These are phyloP conservation scores for Wickerhamomyces bovis DNA, from an alignment of 805 yeast genomes.

Conservation along the genomic window DNA sequence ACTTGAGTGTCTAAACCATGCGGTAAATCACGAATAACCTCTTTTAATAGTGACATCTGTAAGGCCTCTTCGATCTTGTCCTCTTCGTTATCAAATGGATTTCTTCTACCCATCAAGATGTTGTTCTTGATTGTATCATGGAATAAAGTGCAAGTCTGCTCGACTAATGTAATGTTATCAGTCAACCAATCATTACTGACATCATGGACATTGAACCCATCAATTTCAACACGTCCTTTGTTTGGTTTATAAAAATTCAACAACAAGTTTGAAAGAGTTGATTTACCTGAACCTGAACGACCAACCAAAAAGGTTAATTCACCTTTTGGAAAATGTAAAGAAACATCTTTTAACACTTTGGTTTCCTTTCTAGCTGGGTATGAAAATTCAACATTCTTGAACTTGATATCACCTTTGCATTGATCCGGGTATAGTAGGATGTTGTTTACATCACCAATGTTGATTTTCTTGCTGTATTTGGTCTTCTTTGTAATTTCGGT, in stretches of 20 bases:
- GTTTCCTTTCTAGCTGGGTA: conserved; percentile 53
- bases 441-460: conserved; percentile 10
- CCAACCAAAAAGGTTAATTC: conserved; percentile 68
- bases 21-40: conserved; percentile 42
- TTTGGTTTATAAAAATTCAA: conserved; percentile 48
- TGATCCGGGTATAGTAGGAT: conserved; percentile 20
- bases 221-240: conserved; percentile 55
- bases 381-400: conserved; percentile 51
- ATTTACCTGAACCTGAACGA: conserved; percentile 89
- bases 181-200: conserved; percentile 48
- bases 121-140: conserved; percentile 59
- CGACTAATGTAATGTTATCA: conserved; percentile 63
- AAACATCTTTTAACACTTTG: conserved; percentile 41
- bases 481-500: conserved; percentile 5
- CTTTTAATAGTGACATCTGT: conserved; percentile 45
- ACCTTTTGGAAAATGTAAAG: conserved; percentile 39
- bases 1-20: conserved; percentile 50
- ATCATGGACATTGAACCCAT: conserved; percentile 39
- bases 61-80: conserved; percentile 37
- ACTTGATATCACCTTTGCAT: conserved; percentile 45
- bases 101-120: conserved; percentile 43
- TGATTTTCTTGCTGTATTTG: conserved; percentile 7
- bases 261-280: conserved; percentile 65
- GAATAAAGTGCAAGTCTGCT: conserved; percentile 65
- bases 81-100: neutral